These are phyloP conservation scores for Didymella pinodella DNA, from an alignment of 2,329 filamentous ascomycete species.

Conservation along the genomic window DNA sequence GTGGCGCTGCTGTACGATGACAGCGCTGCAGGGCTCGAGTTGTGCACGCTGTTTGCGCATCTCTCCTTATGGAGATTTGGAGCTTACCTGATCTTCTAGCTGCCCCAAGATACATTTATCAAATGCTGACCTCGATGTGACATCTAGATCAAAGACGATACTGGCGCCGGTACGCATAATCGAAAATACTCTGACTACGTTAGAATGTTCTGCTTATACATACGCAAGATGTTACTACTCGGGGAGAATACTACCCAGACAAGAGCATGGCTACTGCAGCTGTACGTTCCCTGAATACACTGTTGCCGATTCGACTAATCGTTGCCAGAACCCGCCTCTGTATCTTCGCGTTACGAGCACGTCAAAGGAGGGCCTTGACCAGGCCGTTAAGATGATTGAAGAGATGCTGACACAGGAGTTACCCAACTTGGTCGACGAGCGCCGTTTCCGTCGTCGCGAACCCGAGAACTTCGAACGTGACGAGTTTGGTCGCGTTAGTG, in stretches of 20 bases:
- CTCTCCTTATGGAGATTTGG: slow-evolving; percentile 51
- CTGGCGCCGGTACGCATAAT: slow-evolving; percentile 98
- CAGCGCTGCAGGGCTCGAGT: slow-evolving; percentile 58
- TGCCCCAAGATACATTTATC: slow-evolving; percentile 69
- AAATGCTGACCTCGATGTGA: slow-evolving; percentile 93
- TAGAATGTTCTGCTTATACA: slow-evolving; percentile 67
- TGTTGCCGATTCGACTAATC: slow-evolving; percentile 4
- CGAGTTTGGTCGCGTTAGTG: slow-evolving; percentile 81
- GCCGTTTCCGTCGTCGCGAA: slow-evolving; percentile 86
- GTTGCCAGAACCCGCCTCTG: slow-evolving; percentile 80
- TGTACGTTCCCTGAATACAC: slow-evolving; percentile 59
- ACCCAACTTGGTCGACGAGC: slow-evolving; percentile 92
- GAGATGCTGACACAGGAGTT: slow-evolving; percentile 96
- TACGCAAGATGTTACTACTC: slow-evolving; percentile 95
- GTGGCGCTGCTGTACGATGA: slow-evolving; percentile 60
- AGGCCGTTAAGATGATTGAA: slow-evolving; percentile 86
- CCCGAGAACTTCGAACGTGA: slow-evolving; percentile 84
- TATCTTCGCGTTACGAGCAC: slow-evolving; percentile 97
- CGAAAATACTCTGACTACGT: slow-evolving; percentile 67
- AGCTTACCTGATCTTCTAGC: slow-evolving; percentile 59
- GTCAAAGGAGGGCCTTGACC: slow-evolving; percentile 87
- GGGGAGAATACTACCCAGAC: slow-evolving; percentile 95
- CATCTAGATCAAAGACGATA: slow-evolving; percentile 99
- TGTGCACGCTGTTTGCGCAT: slow-evolving; percentile 42
- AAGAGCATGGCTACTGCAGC: slow-evolving; percentile 95